Evolutionary conservation across 345 rosid genomes (phyloP).

Genomic region (Moricandia arvensis): DNA sequence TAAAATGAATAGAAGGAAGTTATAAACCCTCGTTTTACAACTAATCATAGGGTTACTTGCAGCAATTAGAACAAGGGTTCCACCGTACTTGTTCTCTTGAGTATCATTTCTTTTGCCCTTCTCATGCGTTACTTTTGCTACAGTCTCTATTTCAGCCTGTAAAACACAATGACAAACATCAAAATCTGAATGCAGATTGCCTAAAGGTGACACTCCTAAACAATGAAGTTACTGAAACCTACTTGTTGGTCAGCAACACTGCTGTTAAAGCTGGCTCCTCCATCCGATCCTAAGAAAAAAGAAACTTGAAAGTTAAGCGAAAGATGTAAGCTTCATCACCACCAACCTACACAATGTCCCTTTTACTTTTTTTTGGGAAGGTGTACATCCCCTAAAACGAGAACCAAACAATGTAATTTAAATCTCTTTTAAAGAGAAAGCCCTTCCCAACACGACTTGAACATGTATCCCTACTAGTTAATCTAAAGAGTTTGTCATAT

Average conservation of each 20-base stretch:
- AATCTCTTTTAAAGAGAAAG: background rate
- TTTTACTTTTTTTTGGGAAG: too few species aligned
- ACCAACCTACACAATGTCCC: background rate
- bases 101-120: constrained; percentile 82
- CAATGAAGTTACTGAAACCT: constrained; percentile 33
- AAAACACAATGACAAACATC: constrained; percentile 30
- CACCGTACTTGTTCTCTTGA: constrained; percentile 61
- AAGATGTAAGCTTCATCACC: constrained; percentile 13
- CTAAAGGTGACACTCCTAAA: background rate
- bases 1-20: background rate
- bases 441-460: too few species aligned
- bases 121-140: constrained; percentile 90
- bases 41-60: background rate
- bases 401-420: too few species aligned
- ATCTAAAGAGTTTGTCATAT: too few species aligned
- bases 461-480: too few species aligned
- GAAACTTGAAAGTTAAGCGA: constrained; percentile 1
- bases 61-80: background rate
- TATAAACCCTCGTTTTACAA: background rate
- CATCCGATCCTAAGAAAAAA: constrained; percentile 59
- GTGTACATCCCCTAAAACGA: too few species aligned
- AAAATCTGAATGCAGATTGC: background rate
- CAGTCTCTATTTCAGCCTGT: constrained; percentile 93
- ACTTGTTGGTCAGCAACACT: constrained; percentile 96
- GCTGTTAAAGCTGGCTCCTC: constrained; percentile 80